These are phyloP conservation scores for Amphicarpaea edgeworthii DNA, from an alignment of 306 rosid genomes.

Conservation along the genomic window DNA sequence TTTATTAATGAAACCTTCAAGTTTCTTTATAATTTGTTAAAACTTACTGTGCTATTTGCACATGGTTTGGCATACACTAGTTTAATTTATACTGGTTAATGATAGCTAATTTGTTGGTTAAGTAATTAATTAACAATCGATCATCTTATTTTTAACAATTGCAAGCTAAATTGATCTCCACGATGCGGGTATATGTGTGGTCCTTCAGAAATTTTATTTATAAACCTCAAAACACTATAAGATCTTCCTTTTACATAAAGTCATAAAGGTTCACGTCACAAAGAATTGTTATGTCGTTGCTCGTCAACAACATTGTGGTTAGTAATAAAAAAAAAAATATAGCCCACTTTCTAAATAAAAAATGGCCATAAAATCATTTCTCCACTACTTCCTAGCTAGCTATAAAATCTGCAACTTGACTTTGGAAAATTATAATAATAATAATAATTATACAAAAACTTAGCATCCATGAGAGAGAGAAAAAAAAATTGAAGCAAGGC, in stretches of 20 bases:
- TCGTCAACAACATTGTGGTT: slow-evolving; percentile 23
- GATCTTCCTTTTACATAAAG: slow-evolving; percentile 44
- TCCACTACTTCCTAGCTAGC: slow-evolving; percentile 9
- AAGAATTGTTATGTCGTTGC: slow-evolving; percentile 33
- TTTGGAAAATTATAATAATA: not conserved
- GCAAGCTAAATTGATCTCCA: slow-evolving; percentile 18
- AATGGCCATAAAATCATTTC: slow-evolving; percentile 11
- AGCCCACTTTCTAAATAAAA: slow-evolving; percentile 28
- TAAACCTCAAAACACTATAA: slow-evolving; percentile 49
- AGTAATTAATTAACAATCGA: not conserved
- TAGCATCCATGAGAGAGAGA: slow-evolving; percentile 37
- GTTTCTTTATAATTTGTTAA: not conserved
- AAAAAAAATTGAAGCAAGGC: slow-evolving; percentile 51
- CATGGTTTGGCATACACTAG: not conserved
- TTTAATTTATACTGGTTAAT: not conserved
- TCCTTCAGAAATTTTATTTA: slow-evolving; percentile 40
- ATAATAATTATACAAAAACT: slow-evolving; percentile 4
- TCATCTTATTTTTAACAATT: slow-evolving; percentile 1
- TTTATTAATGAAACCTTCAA: not conserved
- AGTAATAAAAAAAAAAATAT: slow-evolving; percentile 16
- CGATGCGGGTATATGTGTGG: slow-evolving; percentile 24
- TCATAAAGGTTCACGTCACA: slow-evolving; percentile 39
- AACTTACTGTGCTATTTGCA: not conserved
- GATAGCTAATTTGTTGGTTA: not conserved
- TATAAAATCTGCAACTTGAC: slow-evolving; percentile 36